Evolutionary conservation across 345 rosid species (phyloP), one percentile per base, ranked within the genome.

Genomic region (Sonneratia alba): DNA sequence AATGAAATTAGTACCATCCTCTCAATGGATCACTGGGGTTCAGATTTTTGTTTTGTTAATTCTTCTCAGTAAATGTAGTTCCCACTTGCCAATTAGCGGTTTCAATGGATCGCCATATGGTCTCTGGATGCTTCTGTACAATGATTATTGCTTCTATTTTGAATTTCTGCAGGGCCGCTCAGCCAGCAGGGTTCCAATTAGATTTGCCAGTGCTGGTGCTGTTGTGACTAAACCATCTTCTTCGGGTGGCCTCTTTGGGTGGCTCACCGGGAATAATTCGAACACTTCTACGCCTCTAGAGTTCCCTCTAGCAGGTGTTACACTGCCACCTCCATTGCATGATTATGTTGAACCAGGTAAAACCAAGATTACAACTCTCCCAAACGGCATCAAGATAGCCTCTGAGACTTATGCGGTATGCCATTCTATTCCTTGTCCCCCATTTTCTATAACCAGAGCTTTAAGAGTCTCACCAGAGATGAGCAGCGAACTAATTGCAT

Each of bases 331-430:
- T 57, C 27, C 92, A 27, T 79, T 92, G 32, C 81, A 90, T 16
- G 97, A 95, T 81, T 79, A 80, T 75, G 85, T 88, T 38, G 85
- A 88, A 77, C 93, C 94, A 1, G 81, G 81, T 67, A 83, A 81
- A 70, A 81, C 86, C 68, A 79, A 81, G 82, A 68, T 82, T 68
- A 84, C 87, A n/a, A 82, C 90, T 65, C 91, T 94, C 16, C 75
- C 86, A 1, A 94, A 88, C 73, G 97, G 96, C 49, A 67, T 72
- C 66, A 70, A 70, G 63, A 64, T 75, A 37, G 78, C 73, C 55
- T 70, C 78, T 3, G 78, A 89, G 80, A 81, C 82, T 71, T 87
- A 88, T 72, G 75, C 72, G 69, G 95, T 89, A 74, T 5, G 85
- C 43, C 22, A 36, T 63, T 67, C 49, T 18, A 34, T 38, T 68